Percentiles rank a stretch among this genome's conserved stretches.
Evolutionary conservation across 2,329 filamentous ascomycete species (phyloP).

Genomic region (Colletotrichum filicis): DNA sequence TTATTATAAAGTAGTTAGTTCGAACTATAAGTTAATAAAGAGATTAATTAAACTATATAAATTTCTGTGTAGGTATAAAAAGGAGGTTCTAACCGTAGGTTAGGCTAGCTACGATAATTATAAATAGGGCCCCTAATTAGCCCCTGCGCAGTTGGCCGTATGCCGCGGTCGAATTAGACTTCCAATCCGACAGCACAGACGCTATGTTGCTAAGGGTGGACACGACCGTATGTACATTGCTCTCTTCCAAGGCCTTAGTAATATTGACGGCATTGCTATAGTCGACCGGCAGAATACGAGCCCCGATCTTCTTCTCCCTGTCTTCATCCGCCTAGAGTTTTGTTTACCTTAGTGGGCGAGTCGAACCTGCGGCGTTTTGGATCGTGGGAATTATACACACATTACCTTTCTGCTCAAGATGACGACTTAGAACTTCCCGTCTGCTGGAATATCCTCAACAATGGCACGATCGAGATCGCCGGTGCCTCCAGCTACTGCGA

Average conservation of each 20-base stretch:
- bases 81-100: no score
- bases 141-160: no score
- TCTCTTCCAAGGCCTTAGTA: constrained; percentile 40
- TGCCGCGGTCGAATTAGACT: no score
- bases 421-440: constrained; percentile 48
- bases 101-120: no score
- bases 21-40: no score
- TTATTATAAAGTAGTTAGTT: no score
- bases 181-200: no score
- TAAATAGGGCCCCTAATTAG: no score
- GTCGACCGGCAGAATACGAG: constrained; percentile 40
- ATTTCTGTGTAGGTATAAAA: no score
- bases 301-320: constrained; percentile 36
- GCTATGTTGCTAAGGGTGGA: constrained; percentile 49
- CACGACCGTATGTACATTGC: constrained; percentile 57
- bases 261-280: constrained; percentile 39
- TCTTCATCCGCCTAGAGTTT: constrained; percentile 21
- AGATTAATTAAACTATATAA: no score
- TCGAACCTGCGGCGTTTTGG: constrained; percentile 45
- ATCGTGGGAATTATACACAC: background rate
- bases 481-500: constrained; percentile 58
- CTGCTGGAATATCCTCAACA: constrained; percentile 52
- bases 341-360: background rate
- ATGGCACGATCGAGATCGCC: constrained; percentile 56
- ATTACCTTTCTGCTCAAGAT: constrained; percentile 46